Percentiles rank a stretch among this genome's conserved stretches.
Conservation (phyloP, 805 yeast species). For the Brettanomyces anomalus region DNA sequence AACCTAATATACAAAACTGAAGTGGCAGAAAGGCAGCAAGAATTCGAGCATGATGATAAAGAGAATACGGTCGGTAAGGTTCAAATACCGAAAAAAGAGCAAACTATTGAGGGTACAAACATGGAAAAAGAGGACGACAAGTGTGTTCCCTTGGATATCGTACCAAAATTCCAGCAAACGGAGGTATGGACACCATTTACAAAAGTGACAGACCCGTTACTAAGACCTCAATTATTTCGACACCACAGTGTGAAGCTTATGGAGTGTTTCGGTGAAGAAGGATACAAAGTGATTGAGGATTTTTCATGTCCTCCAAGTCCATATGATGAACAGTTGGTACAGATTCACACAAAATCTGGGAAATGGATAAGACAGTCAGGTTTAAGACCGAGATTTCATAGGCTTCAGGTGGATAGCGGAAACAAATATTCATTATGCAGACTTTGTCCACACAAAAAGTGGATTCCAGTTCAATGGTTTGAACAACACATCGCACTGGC, state of each 20-base stretch:
- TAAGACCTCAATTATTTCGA: conserved; percentile 14
- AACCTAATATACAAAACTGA: not conserved
- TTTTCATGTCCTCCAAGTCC: conserved; percentile 14
- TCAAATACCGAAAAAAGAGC: not conserved
- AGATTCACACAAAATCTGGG: conserved; percentile 3
- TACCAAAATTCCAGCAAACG: not conserved
- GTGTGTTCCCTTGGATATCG: not conserved
- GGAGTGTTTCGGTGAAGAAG: conserved; percentile 2
- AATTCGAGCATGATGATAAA: not conserved
- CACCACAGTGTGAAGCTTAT: conserved; percentile 6
- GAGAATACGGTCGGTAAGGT: not conserved
- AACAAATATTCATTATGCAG: conserved; percentile 10
- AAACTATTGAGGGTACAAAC: not conserved
- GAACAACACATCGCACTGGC: conserved; percentile 15
- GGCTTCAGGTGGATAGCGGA: not conserved
- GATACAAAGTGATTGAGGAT: conserved; percentile 1
- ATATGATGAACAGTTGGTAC: conserved; percentile 2
- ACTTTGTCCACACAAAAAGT: conserved; percentile 14
- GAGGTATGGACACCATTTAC: not conserved
- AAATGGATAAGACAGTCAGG: conserved; percentile 6
- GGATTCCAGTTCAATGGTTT: conserved; percentile 10
- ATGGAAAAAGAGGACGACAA: not conserved
- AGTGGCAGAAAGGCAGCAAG: not conserved
- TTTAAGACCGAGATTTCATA: conserved; percentile 7
- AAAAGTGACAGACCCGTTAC: not conserved